These are phyloP conservation scores for Raffaelea arxii DNA, from an alignment of 2,329 filamentous ascomycete species.

Conservation along the genomic window DNA sequence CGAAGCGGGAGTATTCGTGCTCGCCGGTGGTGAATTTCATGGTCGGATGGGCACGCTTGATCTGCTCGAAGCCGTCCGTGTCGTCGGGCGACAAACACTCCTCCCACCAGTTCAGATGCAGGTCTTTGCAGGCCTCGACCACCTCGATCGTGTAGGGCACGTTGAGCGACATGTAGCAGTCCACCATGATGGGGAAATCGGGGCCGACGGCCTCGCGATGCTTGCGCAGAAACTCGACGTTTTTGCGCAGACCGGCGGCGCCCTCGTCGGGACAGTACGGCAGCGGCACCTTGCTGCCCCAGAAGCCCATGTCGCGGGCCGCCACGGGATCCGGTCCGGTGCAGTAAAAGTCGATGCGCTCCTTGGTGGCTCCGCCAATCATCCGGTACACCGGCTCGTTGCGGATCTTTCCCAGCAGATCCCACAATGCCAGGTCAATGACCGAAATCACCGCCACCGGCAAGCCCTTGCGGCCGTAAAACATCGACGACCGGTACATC, in stretches of 20 bases:
- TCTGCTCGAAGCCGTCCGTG: conserved; percentile 77
- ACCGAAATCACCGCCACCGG: conserved; percentile 88
- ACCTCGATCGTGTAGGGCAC: conserved; percentile 89
- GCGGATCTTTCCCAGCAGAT: conserved; percentile 81
- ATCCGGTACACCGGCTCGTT: conserved; percentile 92
- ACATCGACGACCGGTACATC: conserved; percentile 94
- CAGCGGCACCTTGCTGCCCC: conserved; percentile 80
- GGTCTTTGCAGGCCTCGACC: conserved; percentile 69
- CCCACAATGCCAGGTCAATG: conserved; percentile 88
- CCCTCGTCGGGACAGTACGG: conserved; percentile 88
- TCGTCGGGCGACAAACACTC: conserved; percentile 88
- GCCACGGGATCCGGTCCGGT: conserved; percentile 77
- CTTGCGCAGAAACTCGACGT: conserved; percentile 77
- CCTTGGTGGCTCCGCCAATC: conserved; percentile 81
- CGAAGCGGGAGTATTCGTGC: conserved; percentile 90
- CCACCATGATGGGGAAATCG: conserved; percentile 87
- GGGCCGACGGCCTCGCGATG: conserved; percentile 78
- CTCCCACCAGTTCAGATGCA: conserved; percentile 97
- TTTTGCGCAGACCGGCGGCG: conserved; percentile 71
- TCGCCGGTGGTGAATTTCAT: conserved; percentile 94
- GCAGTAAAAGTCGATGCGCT: conserved; percentile 85
- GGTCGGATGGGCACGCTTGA: conserved; percentile 83
- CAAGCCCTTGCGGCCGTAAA: conserved; percentile 89
- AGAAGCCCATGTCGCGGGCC: conserved; percentile 80
- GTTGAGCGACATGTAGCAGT: conserved; percentile 95